A percentile compares a stretch with the other conserved stretches of the same genome.
Conservation (phyloP, 2,329 filamentous ascomycete genomes). For the Phialocephala sp. region DNA sequence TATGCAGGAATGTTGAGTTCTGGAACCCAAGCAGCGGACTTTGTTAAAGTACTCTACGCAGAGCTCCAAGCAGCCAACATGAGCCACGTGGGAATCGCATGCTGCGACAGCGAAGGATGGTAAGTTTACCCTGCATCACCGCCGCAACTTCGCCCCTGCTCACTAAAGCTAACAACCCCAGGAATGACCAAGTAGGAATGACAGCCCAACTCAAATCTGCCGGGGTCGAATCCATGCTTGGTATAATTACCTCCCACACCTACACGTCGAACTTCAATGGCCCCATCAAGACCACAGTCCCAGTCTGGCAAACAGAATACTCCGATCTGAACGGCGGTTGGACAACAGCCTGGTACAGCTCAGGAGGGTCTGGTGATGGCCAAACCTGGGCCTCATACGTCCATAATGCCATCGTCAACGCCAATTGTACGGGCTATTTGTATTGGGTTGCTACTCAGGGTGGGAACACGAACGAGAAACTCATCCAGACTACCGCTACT, state of each 20-base stretch:
- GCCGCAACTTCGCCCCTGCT: background rate
- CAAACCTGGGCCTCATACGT: slow-evolving; percentile 62
- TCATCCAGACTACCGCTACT: slow-evolving; percentile 22
- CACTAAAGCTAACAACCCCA: background rate
- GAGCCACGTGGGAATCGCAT: slow-evolving; percentile 47
- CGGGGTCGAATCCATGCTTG: slow-evolving; percentile 46
- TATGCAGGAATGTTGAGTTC: slow-evolving; percentile 55
- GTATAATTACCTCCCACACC: slow-evolving; percentile 49
- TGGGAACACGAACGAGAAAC: slow-evolving; percentile 46
- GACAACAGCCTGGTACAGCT: slow-evolving; percentile 54
- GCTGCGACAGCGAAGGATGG: slow-evolving; percentile 53
- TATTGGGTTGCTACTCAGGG: slow-evolving; percentile 55
- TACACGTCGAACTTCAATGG: slow-evolving; percentile 48
- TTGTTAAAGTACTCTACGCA: slow-evolving; percentile 52
- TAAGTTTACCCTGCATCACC: slow-evolving; percentile 30
- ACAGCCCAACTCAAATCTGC: slow-evolving; percentile 46
- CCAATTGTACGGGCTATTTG: slow-evolving; percentile 56
- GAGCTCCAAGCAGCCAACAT: slow-evolving; percentile 47
- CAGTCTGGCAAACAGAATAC: slow-evolving; percentile 59
- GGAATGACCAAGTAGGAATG: slow-evolving; percentile 38
- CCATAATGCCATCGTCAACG: slow-evolving; percentile 54
- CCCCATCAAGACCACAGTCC: slow-evolving; percentile 48
- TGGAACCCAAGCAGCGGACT: slow-evolving; percentile 54
- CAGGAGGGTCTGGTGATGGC: slow-evolving; percentile 55
- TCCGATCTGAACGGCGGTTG: slow-evolving; percentile 52